These are phyloP conservation scores for Citrus sp. DNA, from an alignment of 345 rosid species.

Conservation along the genomic window DNA sequence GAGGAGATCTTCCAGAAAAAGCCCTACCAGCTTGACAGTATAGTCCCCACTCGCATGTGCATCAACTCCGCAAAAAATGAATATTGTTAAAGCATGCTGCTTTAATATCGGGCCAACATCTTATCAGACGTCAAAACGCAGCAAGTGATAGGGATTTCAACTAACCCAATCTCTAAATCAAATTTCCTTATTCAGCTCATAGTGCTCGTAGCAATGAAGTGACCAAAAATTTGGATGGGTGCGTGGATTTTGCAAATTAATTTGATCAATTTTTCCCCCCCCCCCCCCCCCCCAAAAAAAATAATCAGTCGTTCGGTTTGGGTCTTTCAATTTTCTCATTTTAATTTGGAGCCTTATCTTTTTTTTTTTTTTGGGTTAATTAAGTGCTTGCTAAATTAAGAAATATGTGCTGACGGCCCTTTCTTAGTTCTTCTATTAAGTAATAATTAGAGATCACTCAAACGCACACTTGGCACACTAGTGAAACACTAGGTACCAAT, in stretches of 20 bases:
- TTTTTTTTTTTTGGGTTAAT: too few relatives aligned
- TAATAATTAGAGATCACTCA: too few relatives aligned
- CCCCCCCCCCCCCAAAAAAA: too few relatives aligned
- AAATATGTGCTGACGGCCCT: too few relatives aligned
- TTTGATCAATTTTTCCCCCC: not conserved
- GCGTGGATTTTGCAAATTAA: not conserved
- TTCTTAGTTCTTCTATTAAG: too few relatives aligned
- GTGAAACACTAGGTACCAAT: too few relatives aligned
- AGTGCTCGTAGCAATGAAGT: not conserved
- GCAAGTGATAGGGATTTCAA: not conserved
- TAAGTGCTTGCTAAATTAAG: too few relatives aligned
- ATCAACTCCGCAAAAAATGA: not conserved
- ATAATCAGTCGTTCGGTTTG: not conserved
- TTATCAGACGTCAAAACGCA: not conserved
- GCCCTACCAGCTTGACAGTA: not conserved
- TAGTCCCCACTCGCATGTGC: slow-evolving; percentile 12
- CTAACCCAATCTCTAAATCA: not conserved
- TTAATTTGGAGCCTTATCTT: too few relatives aligned
- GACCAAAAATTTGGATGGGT: not conserved
- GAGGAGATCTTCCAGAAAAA: not conserved
- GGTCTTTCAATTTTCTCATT: not conserved
- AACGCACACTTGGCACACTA: too few relatives aligned
- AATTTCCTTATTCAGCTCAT: not conserved
- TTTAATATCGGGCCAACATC: slow-evolving; percentile 2
- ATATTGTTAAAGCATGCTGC: not conserved